These are phyloP conservation scores for Macrophomina pseudophaseolina DNA, from an alignment of 2,329 filamentous ascomycete species.

Conservation along the genomic window DNA sequence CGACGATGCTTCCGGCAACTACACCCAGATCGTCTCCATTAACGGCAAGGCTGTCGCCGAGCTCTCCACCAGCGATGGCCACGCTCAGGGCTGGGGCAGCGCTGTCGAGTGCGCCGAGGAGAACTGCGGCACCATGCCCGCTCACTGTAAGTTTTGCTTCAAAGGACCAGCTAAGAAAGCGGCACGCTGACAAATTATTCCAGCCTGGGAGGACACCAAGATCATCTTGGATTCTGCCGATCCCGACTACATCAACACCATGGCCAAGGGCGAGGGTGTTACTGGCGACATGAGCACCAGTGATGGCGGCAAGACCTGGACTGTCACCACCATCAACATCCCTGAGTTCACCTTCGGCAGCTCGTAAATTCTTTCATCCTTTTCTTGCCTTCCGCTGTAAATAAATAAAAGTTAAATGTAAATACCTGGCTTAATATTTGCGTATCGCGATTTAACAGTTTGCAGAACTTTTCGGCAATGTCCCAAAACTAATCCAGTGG, in stretches of 20 bases:
- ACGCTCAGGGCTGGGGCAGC: conserved; percentile 52
- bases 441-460: too few species aligned
- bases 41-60: conserved; percentile 48
- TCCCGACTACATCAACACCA: conserved; percentile 47
- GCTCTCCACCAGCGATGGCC: conserved; percentile 52
- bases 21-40: conserved; percentile 48
- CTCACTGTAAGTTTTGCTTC: conserved; percentile 42
- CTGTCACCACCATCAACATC: conserved; percentile 46
- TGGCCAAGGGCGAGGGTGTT: conserved; percentile 46
- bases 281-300: conserved; percentile 48
- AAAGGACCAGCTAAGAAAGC: neutral
- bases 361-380: neutral
- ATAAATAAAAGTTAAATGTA: too few species aligned
- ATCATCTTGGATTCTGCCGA: conserved; percentile 44
- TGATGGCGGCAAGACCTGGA: conserved; percentile 53
- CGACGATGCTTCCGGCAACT: conserved; percentile 47
- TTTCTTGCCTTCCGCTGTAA: too few species aligned
- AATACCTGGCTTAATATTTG: too few species aligned
- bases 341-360: conserved; percentile 32
- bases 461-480: too few species aligned
- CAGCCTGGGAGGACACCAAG: conserved; percentile 47
- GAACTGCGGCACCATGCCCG: conserved; percentile 49
- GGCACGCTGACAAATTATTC: neutral
- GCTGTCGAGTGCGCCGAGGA: conserved; percentile 49
- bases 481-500: too few species aligned